phyloP scores from a whole-genome alignment of 495 filamentous ascomycete genomes.

The Amorphotheca resinae region DNA sequence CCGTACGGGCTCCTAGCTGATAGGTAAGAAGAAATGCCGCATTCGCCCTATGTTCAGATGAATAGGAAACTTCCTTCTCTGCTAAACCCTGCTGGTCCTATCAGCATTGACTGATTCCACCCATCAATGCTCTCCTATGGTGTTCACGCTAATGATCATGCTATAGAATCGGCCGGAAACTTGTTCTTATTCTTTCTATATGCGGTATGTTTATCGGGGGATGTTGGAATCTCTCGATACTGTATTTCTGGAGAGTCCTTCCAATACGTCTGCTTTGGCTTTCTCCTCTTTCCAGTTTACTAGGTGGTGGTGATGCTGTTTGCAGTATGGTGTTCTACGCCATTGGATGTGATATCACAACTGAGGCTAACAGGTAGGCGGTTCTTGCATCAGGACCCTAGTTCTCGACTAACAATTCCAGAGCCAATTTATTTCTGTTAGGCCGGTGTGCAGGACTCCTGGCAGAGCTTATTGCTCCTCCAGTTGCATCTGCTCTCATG shows the following conservation, averaged over 20 bases:
- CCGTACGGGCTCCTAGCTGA: conserved; percentile 27
- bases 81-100: too few relatives aligned
- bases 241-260: conserved; percentile 20
- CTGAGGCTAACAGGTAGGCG: conserved; percentile 37
- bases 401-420: conserved; percentile 12
- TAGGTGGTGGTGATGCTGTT: conserved; percentile 43
- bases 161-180: conserved; percentile 12
- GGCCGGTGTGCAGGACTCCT: conserved; percentile 34
- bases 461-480: conserved; percentile 37
- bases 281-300: conserved; percentile 35
- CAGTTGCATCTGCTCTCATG: conserved; percentile 46
- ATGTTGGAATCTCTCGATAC: conserved; percentile 4
- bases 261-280: conserved; percentile 41
- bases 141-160: too few relatives aligned
- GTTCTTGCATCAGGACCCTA: not conserved
- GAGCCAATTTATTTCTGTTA: conserved; percentile 41
- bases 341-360: conserved; percentile 45
- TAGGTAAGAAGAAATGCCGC: conserved; percentile 26
- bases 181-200: conserved; percentile 9
- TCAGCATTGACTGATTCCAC: too few relatives aligned
- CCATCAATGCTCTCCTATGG: too few relatives aligned
- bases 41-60: not conserved
- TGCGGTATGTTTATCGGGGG: conserved; percentile 6
- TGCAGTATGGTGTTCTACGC: conserved; percentile 39
- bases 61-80: too few relatives aligned